Percentiles rank a stretch among this genome's conserved stretches.
Evolutionary conservation across 2,329 filamentous ascomycete genomes (phyloP).

Genomic region (Akanthomyces muscarius): DNA sequence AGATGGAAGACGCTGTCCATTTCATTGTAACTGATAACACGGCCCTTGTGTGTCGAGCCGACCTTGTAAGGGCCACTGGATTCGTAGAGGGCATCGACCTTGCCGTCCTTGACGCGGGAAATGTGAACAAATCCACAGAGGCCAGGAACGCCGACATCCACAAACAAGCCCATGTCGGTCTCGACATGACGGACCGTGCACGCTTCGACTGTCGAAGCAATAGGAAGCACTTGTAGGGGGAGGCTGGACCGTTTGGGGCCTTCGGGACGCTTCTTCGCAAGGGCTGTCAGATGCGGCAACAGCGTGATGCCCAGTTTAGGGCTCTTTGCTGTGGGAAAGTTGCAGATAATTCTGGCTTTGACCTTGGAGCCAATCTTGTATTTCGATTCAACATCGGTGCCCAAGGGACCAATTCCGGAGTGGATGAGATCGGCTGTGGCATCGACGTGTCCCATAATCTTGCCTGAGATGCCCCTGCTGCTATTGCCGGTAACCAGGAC

Average conservation of each 20-base stretch:
- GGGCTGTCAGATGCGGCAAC: conserved; percentile 73
- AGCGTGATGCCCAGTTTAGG: conserved; percentile 86
- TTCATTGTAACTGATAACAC: conserved; percentile 81
- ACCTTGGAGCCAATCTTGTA: conserved; percentile 82
- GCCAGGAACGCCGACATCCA: conserved; percentile 60
- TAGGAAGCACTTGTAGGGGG: conserved; percentile 58
- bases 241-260: conserved; percentile 37
- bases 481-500: conserved; percentile 75
- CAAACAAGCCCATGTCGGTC: conserved; percentile 74
- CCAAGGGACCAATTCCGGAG: conserved; percentile 69
- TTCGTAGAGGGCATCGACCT: conserved; percentile 77
- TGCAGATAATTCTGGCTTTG: conserved; percentile 83
- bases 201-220: conserved; percentile 72
- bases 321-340: conserved; percentile 71
- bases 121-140: conserved; percentile 91
- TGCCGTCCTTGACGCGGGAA: conserved; percentile 84
- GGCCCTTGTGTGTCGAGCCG: conserved; percentile 73
- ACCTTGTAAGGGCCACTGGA: conserved; percentile 73
- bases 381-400: conserved; percentile 67
- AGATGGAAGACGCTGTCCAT: conserved; percentile 82
- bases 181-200: conserved; percentile 79
- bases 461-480: conserved; percentile 73
- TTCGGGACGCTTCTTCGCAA: conserved; percentile 45
- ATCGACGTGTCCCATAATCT: conserved; percentile 87
- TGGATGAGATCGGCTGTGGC: conserved; percentile 88